Percentiles rank a stretch among this genome's conserved stretches.
Conservation (phyloP, 371 early-diverging fungal species). For the Mortierella sp. region DNA sequence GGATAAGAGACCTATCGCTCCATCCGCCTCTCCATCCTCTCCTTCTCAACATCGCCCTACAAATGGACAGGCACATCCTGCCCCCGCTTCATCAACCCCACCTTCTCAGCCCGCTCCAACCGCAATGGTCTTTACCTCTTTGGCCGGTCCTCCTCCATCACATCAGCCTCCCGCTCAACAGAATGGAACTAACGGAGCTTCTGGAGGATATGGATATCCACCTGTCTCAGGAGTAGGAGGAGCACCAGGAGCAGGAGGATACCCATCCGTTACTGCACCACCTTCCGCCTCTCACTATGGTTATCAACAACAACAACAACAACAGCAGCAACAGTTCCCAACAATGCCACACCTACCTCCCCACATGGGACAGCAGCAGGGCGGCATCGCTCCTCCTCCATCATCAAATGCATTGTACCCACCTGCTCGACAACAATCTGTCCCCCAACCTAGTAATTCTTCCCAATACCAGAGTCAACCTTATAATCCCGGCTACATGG, state of each 20-base stretch:
- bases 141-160: background rate
- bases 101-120: slow-evolving; percentile 30
- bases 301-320: slow-evolving; percentile 25
- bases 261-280: slow-evolving; percentile 25
- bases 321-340: slow-evolving; percentile 27
- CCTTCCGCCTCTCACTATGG: slow-evolving; percentile 26
- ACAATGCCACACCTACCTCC: slow-evolving; percentile 38
- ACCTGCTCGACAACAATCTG: slow-evolving; percentile 23
- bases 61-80: slow-evolving; percentile 29
- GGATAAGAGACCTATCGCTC: slow-evolving; percentile 41
- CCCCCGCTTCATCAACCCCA: background rate
- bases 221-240: slow-evolving; percentile 18
- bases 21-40: slow-evolving; percentile 4
- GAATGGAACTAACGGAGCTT: slow-evolving; percentile 21
- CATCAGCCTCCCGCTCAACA: slow-evolving; percentile 2
- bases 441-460: slow-evolving; percentile 16
- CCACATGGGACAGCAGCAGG: slow-evolving; percentile 24
- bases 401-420: slow-evolving; percentile 36
- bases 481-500: slow-evolving; percentile 28
- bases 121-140: slow-evolving; percentile 48
- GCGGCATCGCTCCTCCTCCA: slow-evolving; percentile 38
- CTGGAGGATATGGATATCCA: slow-evolving; percentile 28
- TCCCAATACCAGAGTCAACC: slow-evolving; percentile 23
- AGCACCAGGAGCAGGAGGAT: slow-evolving; percentile 35
- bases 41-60: slow-evolving; percentile 23